Percentiles rank a stretch among this genome's conserved stretches.
phyloP scores from a whole-genome alignment of 2,329 filamentous ascomycete species.

The Knoxdaviesia capensis region DNA sequence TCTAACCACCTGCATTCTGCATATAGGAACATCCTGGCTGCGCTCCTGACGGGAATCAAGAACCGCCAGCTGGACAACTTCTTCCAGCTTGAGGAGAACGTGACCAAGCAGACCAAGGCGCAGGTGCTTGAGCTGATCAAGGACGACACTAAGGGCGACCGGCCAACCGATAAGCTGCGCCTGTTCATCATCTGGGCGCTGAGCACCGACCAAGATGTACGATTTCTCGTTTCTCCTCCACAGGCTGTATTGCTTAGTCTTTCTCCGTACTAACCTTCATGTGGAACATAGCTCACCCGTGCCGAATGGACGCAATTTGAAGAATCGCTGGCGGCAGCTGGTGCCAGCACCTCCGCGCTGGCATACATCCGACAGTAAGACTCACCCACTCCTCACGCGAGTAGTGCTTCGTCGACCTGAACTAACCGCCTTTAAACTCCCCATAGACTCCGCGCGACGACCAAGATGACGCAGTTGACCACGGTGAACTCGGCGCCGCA shows the following conservation, averaged over 20 bases:
- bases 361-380: constrained; percentile 71
- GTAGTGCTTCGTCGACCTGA: neutral
- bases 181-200: constrained; percentile 96
- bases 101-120: constrained; percentile 74
- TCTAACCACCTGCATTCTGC: neutral
- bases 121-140: constrained; percentile 79
- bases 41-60: constrained; percentile 60
- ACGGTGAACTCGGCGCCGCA: constrained; percentile 58
- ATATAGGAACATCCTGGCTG: constrained; percentile 57
- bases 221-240: too few species aligned
- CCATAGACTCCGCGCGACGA: constrained; percentile 66
- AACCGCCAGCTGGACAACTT: constrained; percentile 89
- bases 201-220: constrained; percentile 64
- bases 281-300: constrained; percentile 32
- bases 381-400: neutral
- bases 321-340: constrained; percentile 57
- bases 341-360: constrained; percentile 57
- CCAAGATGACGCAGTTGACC: constrained; percentile 94
- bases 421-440: constrained; percentile 2
- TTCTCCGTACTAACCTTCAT: too few species aligned
- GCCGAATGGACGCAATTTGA: constrained; percentile 74
- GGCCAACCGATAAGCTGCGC: constrained; percentile 74
- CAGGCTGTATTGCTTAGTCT: too few species aligned
- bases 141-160: constrained; percentile 60
- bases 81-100: constrained; percentile 85